Base-by-base conservation (phyloP, 129 eudicot genomes). In the Pseudognaphalium luteoalbum region DNA sequence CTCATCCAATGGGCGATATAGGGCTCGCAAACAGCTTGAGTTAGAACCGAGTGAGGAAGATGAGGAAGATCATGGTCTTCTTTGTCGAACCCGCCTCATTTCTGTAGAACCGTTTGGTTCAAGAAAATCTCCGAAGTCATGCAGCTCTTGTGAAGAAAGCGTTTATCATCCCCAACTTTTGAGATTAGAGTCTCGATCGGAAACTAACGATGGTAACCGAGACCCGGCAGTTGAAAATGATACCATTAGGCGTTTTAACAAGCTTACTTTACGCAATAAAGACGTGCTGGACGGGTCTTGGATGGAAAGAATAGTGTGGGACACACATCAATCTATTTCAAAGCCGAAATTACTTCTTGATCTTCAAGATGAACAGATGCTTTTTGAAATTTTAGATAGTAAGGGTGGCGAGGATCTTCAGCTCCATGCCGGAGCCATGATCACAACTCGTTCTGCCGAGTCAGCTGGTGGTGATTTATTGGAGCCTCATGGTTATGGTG, bases 301-400 rank as follows among this genome's bases (percentile, higher is more conserved):
- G 98, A 65, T 91, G 85, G 97, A 94, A 35, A 81, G 89, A 60
- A 88, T 94, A 35, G 82, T 94, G 39, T 94, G 98, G 98, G 98
- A 89, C 66, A 84, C 91, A 69, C 50, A 78, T 65, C 91, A 89
- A 71, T 76, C 86, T 1, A 61, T 83, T 71, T 33, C 81, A 28
- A 91, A 87, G 66, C 88, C 98, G 30, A 94, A 94, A 82, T 78
- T 91, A 33, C 87, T 91, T 68, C 86, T 85, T 66, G 98, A 94
- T 84, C 93, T 94, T 74, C 98, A 88, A 81, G 98, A 94, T 44
- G 90, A 91, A 68, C 96, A 87, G 72, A 94, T 94, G 98, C 96
- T 94, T 67, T 94, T 94, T 83, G 98, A 94, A 86, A 56, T 94
- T 76, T 78, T 83, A n/a, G 97, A 91, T 76, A 75, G 78, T 39